Conservation (phyloP, 176 grass and related monocot species). For the Bolboschoenus planiculmis region DNA sequence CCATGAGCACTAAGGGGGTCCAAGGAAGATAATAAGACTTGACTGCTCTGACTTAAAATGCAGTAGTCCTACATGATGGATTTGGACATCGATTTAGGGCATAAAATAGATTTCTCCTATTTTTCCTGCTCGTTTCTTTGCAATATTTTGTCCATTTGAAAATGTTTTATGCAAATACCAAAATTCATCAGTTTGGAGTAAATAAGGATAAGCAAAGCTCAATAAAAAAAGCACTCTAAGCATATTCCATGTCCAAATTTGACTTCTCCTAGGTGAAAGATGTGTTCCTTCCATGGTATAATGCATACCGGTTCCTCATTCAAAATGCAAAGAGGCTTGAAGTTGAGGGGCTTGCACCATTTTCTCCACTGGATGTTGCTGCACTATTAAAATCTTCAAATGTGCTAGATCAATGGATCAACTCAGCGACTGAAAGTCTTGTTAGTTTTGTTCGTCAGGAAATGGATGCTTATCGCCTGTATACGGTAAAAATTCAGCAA, state of each 20-base stretch:
- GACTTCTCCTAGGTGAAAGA: constrained; percentile 76
- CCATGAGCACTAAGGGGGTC: neutral
- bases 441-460: constrained; percentile 91
- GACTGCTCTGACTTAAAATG: neutral
- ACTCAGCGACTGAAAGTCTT: constrained; percentile 93
- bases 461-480: constrained; percentile 96
- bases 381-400: constrained; percentile 73
- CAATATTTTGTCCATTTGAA: neutral
- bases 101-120: neutral
- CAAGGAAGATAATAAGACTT: neutral
- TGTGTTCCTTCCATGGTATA: constrained; percentile 99
- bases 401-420: constrained; percentile 96
- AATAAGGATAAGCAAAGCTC: neutral
- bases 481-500: constrained; percentile 48
- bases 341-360: constrained; percentile 58
- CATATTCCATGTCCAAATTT: neutral
- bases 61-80: neutral
- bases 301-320: constrained; percentile 91
- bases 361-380: constrained; percentile 59
- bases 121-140: constrained; percentile 16
- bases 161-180: neutral
- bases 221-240: neutral
- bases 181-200: neutral
- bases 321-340: constrained; percentile 99
- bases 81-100: neutral